These are phyloP conservation scores for Chaetomium globosum DNA, from an alignment of 2,329 filamentous ascomycete genomes.

Conservation along the genomic window DNA sequence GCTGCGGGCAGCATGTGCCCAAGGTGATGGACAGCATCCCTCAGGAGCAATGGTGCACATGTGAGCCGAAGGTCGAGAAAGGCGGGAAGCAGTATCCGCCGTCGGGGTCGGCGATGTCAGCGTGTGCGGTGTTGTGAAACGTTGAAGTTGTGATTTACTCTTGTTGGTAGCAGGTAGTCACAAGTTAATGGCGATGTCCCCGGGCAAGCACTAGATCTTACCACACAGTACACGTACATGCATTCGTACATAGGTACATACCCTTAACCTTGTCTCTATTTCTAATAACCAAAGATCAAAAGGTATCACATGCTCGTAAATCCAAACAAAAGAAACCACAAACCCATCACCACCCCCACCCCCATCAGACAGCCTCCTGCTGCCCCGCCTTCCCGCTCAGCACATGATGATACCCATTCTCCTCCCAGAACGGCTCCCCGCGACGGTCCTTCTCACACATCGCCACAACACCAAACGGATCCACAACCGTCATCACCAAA, in stretches of 20 bases:
- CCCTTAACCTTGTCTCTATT: neutral
- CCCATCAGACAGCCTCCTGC: neutral
- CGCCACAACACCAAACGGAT: conserved; percentile 39
- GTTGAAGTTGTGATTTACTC: no score
- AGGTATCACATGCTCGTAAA: neutral
- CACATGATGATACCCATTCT: conserved; percentile 35
- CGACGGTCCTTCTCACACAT: conserved; percentile 31
- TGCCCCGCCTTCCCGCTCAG: neutral
- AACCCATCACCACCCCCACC: neutral
- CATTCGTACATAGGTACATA: neutral
- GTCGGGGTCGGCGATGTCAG: neutral
- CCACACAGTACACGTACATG: neutral
- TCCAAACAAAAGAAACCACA: neutral
- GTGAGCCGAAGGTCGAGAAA: conserved; percentile 30
- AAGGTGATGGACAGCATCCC: conserved; percentile 32
- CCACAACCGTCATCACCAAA: conserved; percentile 48
- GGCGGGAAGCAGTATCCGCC: conserved; percentile 21
- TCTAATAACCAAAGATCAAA: neutral
- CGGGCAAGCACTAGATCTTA: neutral
- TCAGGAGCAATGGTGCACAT: conserved; percentile 32
- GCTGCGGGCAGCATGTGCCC: conserved; percentile 33
- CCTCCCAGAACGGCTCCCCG: conserved; percentile 34
- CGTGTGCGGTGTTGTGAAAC: conserved; percentile 9
- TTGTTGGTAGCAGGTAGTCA: no score
- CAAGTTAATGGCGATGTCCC: no score